Evolutionary conservation across 441 rosid species (phyloP).

Genomic region (Populus hybrid): DNA sequence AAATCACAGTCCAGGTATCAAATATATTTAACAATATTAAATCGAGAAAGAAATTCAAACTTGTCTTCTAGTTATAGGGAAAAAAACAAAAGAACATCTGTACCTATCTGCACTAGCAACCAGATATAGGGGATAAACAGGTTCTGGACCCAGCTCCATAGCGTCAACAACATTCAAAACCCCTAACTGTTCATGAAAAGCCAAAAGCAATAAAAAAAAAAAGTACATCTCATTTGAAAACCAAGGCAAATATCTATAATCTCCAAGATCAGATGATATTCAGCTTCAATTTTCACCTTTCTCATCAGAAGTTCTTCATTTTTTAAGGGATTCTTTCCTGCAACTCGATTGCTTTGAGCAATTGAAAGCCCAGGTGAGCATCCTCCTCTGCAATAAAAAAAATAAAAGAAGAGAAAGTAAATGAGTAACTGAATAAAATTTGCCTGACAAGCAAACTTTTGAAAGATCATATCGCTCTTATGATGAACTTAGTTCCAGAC

Average conservation of each 20-base stretch:
- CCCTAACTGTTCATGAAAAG: conserved; percentile 58
- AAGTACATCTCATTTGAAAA: conserved; percentile 1
- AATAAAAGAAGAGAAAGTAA: background rate
- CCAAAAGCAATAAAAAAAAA: conserved; percentile 9
- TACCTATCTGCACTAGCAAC: conserved; percentile 86
- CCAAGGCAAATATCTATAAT: conserved; percentile 5
- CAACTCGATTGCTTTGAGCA: conserved; percentile 65
- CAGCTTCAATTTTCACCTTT: conserved; percentile 50
- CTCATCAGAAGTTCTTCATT: conserved; percentile 63
- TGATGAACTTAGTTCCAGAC: conserved; percentile 40
- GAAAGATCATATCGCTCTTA: conserved; percentile 5
- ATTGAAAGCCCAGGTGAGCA: conserved; percentile 83
- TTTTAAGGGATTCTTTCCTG: conserved; percentile 68
- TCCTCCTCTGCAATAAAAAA: conserved; percentile 58
- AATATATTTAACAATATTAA: conserved; percentile 15
- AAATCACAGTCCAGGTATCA: conserved; percentile 25
- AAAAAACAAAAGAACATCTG: conserved; percentile 1
- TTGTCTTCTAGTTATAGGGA: conserved; percentile 5
- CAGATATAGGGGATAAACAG: conserved; percentile 73
- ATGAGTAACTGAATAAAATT: conserved; percentile 8
- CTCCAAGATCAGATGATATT: conserved; percentile 10
- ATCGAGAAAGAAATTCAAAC: background rate
- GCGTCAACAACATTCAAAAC: conserved; percentile 81
- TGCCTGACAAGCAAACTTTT: conserved; percentile 7
- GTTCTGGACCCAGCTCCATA: conserved; percentile 72